Base-by-base conservation (phyloP, 208 protist species). In the Trypanosoma cruzi region DNA sequence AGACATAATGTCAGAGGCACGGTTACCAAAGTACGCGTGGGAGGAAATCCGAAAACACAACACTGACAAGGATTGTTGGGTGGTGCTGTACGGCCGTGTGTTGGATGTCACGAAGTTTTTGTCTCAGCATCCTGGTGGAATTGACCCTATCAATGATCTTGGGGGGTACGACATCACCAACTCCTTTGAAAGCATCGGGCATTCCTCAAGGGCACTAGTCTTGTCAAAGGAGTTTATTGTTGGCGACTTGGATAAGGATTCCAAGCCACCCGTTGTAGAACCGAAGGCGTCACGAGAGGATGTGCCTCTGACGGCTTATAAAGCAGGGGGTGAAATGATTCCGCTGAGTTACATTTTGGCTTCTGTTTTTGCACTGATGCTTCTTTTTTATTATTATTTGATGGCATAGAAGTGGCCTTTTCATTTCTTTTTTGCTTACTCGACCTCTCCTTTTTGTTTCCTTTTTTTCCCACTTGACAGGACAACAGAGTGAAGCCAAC, bases 51-150 rank as follows among this genome's bases (percentile, higher is more conserved):
- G 66, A 34, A 93, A 94, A 82, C 95, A 98, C 72, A 91, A 93
- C 63, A 88, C 72, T 20, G 88, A 94, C 26, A 80, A 73, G 6
- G 93, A 97, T 71, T 93, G 92, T 62, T 98, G 96, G 96, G 86
- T 98, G 1, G 90, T 97, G 37, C 72, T 98, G 60, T 90, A 97
- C 64, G 89, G 89, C 73, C 92, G 93, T 59, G 96, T 98, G 13
- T 85, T 98, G 40, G 83, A 98, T 58, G 84, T 98, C 22, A 96
- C 92, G 6, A 67, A 80, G 24, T 98, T 90, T 70, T 77, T 97
- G 31, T 68, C 90, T 58, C 73, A 94, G 61, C 95, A 98, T 73
- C 96, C 96, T 29, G 94, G 95, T 64, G 95, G 96, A 26, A 68
- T 93, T 20, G 86, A 96, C 74, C 78, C 87, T 28, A 93, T 96